Percentiles rank a stretch among this genome's conserved stretches.
These are phyloP conservation scores for Sarcomyxa edulis DNA, from an alignment of 768 basidiomycete species.

Conservation along the genomic window DNA sequence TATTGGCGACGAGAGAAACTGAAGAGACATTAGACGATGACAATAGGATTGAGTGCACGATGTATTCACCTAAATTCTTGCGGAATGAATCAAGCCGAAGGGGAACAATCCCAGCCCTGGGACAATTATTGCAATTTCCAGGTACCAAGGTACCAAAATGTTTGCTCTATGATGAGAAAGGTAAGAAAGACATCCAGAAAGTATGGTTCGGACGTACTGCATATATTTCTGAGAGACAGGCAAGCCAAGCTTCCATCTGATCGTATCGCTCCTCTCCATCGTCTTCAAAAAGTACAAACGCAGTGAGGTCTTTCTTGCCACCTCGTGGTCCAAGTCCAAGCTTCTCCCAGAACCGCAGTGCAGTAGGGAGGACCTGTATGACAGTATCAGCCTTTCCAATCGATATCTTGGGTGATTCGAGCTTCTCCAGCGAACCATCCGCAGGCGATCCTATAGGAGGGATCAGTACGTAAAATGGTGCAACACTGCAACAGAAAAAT, in stretches of 20 bases:
- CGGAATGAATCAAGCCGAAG: constrained; percentile 63
- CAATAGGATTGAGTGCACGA: not conserved
- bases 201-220: constrained; percentile 37
- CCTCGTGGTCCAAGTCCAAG: constrained; percentile 66
- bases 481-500: not conserved
- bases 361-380: constrained; percentile 64
- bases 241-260: constrained; percentile 58
- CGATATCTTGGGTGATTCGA: constrained; percentile 55
- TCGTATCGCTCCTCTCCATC: constrained; percentile 39
- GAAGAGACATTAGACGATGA: constrained; percentile 5
- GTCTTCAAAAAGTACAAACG: constrained; percentile 68
- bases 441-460: constrained; percentile 3
- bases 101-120: constrained; percentile 54
- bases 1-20: constrained; percentile 47
- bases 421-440: constrained; percentile 8
- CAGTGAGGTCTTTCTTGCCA: constrained; percentile 66
- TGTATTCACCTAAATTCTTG: constrained; percentile 52
- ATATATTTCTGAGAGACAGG: constrained; percentile 47
- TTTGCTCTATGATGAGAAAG: constrained; percentile 40
- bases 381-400: constrained; percentile 65
- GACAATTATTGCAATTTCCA: constrained; percentile 43
- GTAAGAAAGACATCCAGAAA: constrained; percentile 5
- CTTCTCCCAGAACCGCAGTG: constrained; percentile 83
- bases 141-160: constrained; percentile 53
- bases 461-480: not conserved